Percentiles rank a stretch among this genome's conserved stretches.
Conservation (phyloP, 2,329 filamentous ascomycete genomes). For the Decorospora gaudefroyi region DNA sequence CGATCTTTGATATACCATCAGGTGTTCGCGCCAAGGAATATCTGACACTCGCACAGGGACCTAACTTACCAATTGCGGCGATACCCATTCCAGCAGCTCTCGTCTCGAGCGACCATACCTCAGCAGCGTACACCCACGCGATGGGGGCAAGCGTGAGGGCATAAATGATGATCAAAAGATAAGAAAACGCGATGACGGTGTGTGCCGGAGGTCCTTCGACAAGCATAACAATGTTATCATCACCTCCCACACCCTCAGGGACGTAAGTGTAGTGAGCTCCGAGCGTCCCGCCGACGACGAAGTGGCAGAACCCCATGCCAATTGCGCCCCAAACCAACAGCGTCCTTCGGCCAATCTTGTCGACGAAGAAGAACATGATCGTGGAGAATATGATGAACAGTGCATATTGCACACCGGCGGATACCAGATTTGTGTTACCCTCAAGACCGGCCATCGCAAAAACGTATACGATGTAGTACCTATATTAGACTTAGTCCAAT, state of each 20-base stretch:
- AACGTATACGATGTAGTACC: constrained; percentile 59
- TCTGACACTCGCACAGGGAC: too few species aligned
- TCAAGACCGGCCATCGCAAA: constrained; percentile 73
- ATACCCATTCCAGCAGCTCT: constrained; percentile 67
- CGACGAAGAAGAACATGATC: constrained; percentile 74
- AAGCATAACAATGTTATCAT: constrained; percentile 59
- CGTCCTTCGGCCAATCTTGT: constrained; percentile 72
- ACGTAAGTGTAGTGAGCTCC: constrained; percentile 50
- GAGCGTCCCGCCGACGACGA: constrained; percentile 58
- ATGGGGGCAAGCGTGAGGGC: constrained; percentile 67
- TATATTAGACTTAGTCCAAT: too few species aligned
- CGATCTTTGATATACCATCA: too few species aligned
- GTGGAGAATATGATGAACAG: constrained; percentile 82
- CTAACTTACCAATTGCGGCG: constrained; percentile 62
- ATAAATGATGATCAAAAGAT: constrained; percentile 72
- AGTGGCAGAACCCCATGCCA: constrained; percentile 64
- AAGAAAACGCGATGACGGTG: constrained; percentile 69
- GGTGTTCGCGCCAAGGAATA: too few species aligned
- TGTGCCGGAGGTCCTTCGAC: constrained; percentile 53
- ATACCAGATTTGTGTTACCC: constrained; percentile 63
- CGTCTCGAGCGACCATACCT: constrained; percentile 63
- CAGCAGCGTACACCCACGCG: constrained; percentile 63
- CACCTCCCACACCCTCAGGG: constrained; percentile 50
- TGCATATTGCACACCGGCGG: constrained; percentile 72
- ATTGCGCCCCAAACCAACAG: constrained; percentile 67